Evolutionary conservation across 257 asterid genomes (phyloP).

Genomic region (Lithospermum erythrorhizon): DNA sequence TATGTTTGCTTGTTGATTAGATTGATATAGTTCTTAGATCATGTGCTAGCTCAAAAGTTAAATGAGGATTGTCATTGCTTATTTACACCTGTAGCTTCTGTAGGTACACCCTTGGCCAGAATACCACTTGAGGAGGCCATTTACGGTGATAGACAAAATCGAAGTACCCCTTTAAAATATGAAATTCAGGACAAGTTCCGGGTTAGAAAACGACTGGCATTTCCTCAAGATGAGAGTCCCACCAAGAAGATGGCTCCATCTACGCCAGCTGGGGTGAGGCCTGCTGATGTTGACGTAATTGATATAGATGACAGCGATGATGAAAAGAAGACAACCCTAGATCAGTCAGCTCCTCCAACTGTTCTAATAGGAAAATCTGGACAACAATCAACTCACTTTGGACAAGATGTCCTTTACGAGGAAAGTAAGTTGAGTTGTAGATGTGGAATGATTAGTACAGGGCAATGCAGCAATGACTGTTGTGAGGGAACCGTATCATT

Average conservation of each 20-base stretch:
- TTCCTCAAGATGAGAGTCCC: constrained; percentile 17
- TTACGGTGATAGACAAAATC: constrained; percentile 15
- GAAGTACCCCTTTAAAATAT: constrained; percentile 7
- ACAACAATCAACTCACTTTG: constrained; percentile 13
- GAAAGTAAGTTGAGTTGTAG: constrained; percentile 11
- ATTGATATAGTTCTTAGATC: not conserved
- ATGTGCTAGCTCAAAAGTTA: not conserved
- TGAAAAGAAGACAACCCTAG: constrained; percentile 4
- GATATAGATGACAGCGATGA: constrained; percentile 35
- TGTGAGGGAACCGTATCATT: constrained; percentile 3
- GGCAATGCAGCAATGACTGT: constrained; percentile 16
- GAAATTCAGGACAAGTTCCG: constrained; percentile 12
- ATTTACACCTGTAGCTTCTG: constrained; percentile 4
- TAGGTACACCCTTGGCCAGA: constrained; percentile 18
- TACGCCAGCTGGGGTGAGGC: constrained; percentile 24
- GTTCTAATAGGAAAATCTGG: constrained; percentile 6
- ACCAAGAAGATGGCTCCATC: constrained; percentile 29
- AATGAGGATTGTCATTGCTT: not conserved
- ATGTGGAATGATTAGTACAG: constrained; percentile 7
- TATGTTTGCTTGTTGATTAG: not conserved
- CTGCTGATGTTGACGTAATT: constrained; percentile 18
- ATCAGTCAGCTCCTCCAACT: constrained; percentile 5
- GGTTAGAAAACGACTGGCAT: constrained; percentile 26
- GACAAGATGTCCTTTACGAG: constrained; percentile 8
- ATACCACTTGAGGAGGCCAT: constrained; percentile 9